These are phyloP conservation scores for Rhizopus stolonifer DNA, from an alignment of 371 early-diverging fungal species.

Conservation along the genomic window DNA sequence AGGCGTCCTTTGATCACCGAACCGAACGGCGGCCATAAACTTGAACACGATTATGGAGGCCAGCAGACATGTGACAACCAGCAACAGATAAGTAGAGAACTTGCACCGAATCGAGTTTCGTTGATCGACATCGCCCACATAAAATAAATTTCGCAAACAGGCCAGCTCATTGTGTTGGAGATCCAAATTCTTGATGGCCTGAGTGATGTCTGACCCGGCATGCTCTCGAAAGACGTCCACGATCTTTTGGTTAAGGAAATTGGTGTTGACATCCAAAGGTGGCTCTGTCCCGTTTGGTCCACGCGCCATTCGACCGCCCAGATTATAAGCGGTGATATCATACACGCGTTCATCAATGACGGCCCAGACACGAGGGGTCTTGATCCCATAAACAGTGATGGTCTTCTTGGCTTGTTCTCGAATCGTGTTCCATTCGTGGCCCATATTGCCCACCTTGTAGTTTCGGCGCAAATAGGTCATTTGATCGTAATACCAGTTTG, in stretches of 20 bases:
- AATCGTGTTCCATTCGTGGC: slow-evolving; percentile 26
- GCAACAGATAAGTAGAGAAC: slow-evolving; percentile 82
- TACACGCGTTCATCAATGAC: slow-evolving; percentile 58
- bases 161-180: slow-evolving; percentile 36
- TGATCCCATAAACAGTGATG: slow-evolving; percentile 25
- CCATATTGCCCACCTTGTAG: slow-evolving; percentile 48
- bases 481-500: slow-evolving; percentile 52
- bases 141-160: slow-evolving; percentile 84
- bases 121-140: slow-evolving; percentile 82
- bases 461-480: slow-evolving; percentile 48
- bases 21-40: slow-evolving; percentile 88
- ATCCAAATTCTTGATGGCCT: slow-evolving; percentile 47
- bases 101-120: slow-evolving; percentile 81
- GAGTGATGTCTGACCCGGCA: slow-evolving; percentile 67
- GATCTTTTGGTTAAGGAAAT: slow-evolving; percentile 33
- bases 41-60: slow-evolving; percentile 87
- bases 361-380: slow-evolving; percentile 50
- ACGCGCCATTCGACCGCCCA: slow-evolving; percentile 28
- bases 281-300: slow-evolving; percentile 23
- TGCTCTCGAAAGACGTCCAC: slow-evolving; percentile 63
- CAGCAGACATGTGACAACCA: slow-evolving; percentile 75
- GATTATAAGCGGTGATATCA: slow-evolving; percentile 60
- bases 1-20: slow-evolving; percentile 72
- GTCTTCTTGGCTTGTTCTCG: slow-evolving; percentile 25
- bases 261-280: slow-evolving; percentile 27